phyloP scores from a whole-genome alignment of 495 filamentous ascomycete species.

The Daldinia bambusicola region DNA sequence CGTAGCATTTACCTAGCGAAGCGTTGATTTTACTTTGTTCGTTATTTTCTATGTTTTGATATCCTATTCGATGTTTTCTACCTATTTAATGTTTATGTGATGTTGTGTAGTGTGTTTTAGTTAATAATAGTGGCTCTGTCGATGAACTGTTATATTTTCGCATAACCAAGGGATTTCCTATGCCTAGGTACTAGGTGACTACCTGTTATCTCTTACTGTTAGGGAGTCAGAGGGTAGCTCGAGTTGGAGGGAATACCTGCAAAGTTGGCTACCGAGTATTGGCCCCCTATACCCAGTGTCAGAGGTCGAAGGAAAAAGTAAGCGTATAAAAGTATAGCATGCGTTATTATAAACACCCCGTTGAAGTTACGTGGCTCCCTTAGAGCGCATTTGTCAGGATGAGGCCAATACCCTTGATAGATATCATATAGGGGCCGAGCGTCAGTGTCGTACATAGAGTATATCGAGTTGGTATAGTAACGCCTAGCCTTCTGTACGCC shows the following conservation, averaged over 20 bases:
- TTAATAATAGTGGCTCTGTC: neutral
- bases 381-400: neutral
- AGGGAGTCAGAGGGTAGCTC: neutral
- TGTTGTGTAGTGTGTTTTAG: neutral
- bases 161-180: neutral
- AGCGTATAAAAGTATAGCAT: neutral
- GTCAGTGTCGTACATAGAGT: no score
- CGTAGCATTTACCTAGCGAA: conserved; percentile 34
- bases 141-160: no score
- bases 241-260: neutral
- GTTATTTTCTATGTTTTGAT: conserved; percentile 1
- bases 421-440: no score
- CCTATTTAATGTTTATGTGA: neutral
- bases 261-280: neutral
- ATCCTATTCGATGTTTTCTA: neutral
- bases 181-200: no score
- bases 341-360: neutral
- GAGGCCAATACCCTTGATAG: no score
- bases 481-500: no score
- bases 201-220: neutral
- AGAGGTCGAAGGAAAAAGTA: neutral
- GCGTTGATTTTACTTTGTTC: conserved; percentile 22
- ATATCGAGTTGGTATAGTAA: no score
- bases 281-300: neutral
- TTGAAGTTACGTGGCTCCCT: neutral